Evolutionary conservation across 495 filamentous ascomycete genomes (phyloP).

Genomic region (Talaromyces borbonicus): DNA sequence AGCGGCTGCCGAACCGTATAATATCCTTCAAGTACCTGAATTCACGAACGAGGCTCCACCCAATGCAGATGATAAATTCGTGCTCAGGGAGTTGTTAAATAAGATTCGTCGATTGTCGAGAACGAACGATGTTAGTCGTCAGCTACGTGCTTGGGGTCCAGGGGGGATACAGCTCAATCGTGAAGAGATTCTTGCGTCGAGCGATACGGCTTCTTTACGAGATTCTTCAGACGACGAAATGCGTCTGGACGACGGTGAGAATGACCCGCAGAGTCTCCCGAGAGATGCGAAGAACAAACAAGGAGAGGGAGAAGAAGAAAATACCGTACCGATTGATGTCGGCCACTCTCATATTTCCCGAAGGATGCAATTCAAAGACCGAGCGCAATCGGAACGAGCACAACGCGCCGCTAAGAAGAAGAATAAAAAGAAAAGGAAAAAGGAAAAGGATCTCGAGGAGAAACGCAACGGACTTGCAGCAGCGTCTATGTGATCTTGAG

Average conservation of each 20-base stretch:
- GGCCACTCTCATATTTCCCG: too few relatives aligned
- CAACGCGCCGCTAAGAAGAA: too few relatives aligned
- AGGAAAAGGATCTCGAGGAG: too few relatives aligned
- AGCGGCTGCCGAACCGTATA: constrained; percentile 72
- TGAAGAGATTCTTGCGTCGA: constrained; percentile 1
- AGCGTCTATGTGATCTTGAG: too few relatives aligned
- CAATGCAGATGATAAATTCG: constrained; percentile 17
- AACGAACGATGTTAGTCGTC: constrained; percentile 32
- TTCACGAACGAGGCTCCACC: constrained; percentile 43
- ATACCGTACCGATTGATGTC: too few relatives aligned
- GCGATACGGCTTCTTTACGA: not conserved
- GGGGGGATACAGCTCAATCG: not conserved
- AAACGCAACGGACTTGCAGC: too few relatives aligned
- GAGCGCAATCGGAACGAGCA: too few relatives aligned
- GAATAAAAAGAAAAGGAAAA: too few relatives aligned
- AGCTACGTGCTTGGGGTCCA: constrained; percentile 19
- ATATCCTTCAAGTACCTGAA: constrained; percentile 70
- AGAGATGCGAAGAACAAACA: too few relatives aligned
- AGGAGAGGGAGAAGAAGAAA: not conserved
- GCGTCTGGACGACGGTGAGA: too few relatives aligned
- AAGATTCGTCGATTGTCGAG: constrained; percentile 23
- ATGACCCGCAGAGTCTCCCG: too few relatives aligned
- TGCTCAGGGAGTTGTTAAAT: constrained; percentile 25
- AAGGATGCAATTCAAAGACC: too few relatives aligned
- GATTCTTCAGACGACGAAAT: not conserved